Evolutionary conservation across 1,284 basidiomycete genomes (phyloP).

Genomic region (Sparassis latifolia): DNA sequence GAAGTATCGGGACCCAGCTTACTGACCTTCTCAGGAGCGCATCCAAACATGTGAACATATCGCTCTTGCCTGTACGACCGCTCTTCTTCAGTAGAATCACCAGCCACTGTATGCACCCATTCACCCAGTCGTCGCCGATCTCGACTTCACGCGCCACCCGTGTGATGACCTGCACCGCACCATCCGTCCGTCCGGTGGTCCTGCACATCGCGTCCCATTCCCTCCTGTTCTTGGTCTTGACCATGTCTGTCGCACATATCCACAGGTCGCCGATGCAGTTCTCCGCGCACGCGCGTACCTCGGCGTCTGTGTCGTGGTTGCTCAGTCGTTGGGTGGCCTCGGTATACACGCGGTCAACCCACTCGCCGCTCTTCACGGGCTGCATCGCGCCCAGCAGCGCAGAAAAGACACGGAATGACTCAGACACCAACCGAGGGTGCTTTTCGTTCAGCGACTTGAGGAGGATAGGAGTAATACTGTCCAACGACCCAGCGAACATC

Average conservation of each 20-base stretch:
- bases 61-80: conserved; percentile 73
- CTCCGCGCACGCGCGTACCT: conserved; percentile 82
- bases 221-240: conserved; percentile 51
- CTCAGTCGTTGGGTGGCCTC: conserved; percentile 68
- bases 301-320: conserved; percentile 84
- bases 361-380: conserved; percentile 52
- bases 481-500: conserved; percentile 56
- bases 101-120: conserved; percentile 73
- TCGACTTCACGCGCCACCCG: conserved; percentile 66
- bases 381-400: conserved; percentile 58
- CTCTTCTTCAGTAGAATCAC: conserved; percentile 75
- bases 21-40: conserved; percentile 62
- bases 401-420: conserved; percentile 79
- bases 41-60: conserved; percentile 76
- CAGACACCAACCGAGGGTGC: conserved; percentile 74
- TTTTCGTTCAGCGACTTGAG: conserved; percentile 66
- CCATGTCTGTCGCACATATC: conserved; percentile 75
- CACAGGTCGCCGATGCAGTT: conserved; percentile 82
- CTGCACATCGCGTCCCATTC: conserved; percentile 83
- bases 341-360: conserved; percentile 68
- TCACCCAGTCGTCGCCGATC: conserved; percentile 73
- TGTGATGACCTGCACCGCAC: conserved; percentile 65
- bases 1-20: not conserved
- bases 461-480: conserved; percentile 65
- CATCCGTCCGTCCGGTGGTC: conserved; percentile 65